These are phyloP conservation scores for Voacanga thouarsii DNA, from an alignment of 257 asterid genomes.

Conservation along the genomic window DNA sequence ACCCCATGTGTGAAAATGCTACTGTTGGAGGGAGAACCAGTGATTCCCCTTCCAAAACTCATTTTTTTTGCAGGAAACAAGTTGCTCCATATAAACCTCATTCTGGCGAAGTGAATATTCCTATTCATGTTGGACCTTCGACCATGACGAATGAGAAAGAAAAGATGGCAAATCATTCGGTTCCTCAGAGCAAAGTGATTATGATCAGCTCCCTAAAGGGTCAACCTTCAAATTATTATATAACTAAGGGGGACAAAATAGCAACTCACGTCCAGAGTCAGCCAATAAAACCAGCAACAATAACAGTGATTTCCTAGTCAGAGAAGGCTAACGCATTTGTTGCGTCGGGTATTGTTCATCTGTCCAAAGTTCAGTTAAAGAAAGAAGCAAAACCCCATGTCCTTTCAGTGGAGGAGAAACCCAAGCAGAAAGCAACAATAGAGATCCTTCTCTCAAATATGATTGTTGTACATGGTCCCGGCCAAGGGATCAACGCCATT, in stretches of 20 bases:
- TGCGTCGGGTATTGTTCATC: slow-evolving; percentile 10
- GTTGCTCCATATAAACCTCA: background rate
- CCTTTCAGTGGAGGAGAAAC: background rate
- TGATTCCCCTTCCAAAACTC: background rate
- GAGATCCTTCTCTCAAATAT: background rate
- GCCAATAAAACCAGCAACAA: background rate
- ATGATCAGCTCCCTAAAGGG: background rate
- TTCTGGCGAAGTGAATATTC: background rate
- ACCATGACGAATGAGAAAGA: background rate
- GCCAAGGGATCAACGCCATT: background rate
- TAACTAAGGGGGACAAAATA: no score
- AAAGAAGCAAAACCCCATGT: background rate
- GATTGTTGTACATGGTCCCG: background rate
- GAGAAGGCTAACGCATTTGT: background rate
- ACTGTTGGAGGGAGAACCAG: background rate
- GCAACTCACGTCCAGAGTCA: background rate
- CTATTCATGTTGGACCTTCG: background rate
- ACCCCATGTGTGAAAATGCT: no score
- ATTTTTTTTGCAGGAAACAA: background rate
- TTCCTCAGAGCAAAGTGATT: background rate
- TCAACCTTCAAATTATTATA: no score
- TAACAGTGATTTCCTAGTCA: background rate
- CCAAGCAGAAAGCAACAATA: background rate
- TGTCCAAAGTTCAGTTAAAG: no score
- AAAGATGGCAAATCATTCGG: background rate